Base-by-base conservation (phyloP, 192 early-diverging fungal genomes). In the Umbelopsis sp. region DNA sequence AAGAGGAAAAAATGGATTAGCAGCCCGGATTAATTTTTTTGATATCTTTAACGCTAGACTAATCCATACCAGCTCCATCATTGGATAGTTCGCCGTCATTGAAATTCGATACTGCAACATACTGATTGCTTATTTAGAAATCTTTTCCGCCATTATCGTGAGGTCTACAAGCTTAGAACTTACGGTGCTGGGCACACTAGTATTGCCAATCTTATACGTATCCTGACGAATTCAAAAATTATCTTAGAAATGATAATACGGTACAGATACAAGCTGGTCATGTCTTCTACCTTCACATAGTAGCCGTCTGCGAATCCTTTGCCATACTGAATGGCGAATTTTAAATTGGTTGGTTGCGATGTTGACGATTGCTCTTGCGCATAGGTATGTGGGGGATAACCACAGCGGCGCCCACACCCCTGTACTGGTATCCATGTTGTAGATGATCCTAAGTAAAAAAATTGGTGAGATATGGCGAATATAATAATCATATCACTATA, bases 11-110 rank as follows among this genome's bases (percentile, higher is more conserved):
- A 27, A 37, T 23, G 45, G 35, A 12, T n/a, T 50, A 53, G n/a
- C 1, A 41, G n/a, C 35, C 49, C 67, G 64, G 50, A 22, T 65
- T 37, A 35, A 70, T 66, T n/a, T 64, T 44, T n/a, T 67, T 72
- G 51, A 66, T 70, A 65, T 77, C 75, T 64, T 22, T 23, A 27
- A 61, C 4, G 13, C 49, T 15, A 12, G 13, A 2, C 41, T 23
- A 8, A 22, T 48, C 23, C 16, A 27, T 72, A 72, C 71, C 71
- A 1, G 76, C 76, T 22, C 71, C 71, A 21, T 46, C 64, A 20
- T 33, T 65, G 21, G 76, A 67, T 3, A 78, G 64, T 70, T 78
- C 71, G 35, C 76, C 76, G 73, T 78, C 76, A 33, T 78, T 78
- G 21, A 48, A 65, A 48, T 72, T 67, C 18, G 76, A 78, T 8